Evolutionary conservation across 2,329 filamentous ascomycete genomes (phyloP).

Genomic region (Phialophora macrospora): DNA sequence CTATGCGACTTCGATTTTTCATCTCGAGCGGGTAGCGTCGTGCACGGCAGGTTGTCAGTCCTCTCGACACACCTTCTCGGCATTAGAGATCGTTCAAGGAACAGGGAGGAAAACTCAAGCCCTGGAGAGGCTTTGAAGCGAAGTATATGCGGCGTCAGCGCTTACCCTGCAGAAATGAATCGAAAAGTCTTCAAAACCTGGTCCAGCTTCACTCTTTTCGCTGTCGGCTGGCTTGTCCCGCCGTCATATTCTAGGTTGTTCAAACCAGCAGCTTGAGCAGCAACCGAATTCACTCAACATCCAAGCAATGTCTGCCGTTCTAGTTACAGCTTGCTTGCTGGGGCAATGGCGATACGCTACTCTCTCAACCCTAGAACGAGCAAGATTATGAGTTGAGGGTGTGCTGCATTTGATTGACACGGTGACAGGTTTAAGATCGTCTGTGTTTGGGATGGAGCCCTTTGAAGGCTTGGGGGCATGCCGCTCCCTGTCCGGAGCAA

Average conservation of each 20-base stretch:
- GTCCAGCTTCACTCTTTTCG: neutral
- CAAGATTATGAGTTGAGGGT: neutral
- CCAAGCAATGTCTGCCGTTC: neutral
- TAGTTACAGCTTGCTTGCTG: neutral
- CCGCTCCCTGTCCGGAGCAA: neutral
- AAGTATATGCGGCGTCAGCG: slow-evolving; percentile 9
- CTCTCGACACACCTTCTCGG: slow-evolving; percentile 1
- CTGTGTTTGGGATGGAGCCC: neutral
- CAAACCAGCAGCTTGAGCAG: too few relatives aligned
- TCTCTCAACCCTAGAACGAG: neutral
- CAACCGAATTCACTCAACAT: neutral
- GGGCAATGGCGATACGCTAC: neutral
- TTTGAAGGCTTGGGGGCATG: neutral
- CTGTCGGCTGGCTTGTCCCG: neutral
- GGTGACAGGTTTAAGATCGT: neutral
- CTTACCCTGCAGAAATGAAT: slow-evolving; percentile 14
- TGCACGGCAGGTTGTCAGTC: neutral
- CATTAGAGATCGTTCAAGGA: neutral
- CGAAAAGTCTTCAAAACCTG: slow-evolving; percentile 16
- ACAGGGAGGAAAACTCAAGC: neutral
- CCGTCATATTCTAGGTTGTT: neutral
- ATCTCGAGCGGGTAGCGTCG: neutral
- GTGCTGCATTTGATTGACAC: neutral
- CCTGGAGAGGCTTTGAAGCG: slow-evolving; percentile 2
- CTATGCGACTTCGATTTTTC: slow-evolving; percentile 10